Conservation (phyloP, 2,329 filamentous ascomycete species). For the Penicillium sp. region DNA sequence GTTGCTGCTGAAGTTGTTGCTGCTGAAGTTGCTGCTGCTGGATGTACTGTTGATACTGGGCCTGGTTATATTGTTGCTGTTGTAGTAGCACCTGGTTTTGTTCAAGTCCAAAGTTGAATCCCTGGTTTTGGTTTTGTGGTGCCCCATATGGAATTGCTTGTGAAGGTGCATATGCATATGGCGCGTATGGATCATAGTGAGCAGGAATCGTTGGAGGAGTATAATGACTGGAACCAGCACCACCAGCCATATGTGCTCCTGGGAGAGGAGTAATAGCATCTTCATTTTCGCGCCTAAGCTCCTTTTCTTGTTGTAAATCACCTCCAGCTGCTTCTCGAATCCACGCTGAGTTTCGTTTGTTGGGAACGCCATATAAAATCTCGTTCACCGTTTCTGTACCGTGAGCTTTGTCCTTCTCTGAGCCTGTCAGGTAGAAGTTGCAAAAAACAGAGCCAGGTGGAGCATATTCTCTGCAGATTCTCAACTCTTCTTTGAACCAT, state of each 20-base stretch:
- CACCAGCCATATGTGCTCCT: slow-evolving; percentile 36
- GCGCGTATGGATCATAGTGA: slow-evolving; percentile 18
- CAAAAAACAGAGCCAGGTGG: slow-evolving; percentile 85
- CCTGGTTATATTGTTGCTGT: slow-evolving; percentile 15
- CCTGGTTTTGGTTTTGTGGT: slow-evolving; percentile 4
- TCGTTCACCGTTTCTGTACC: slow-evolving; percentile 65
- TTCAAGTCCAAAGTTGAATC: slow-evolving; percentile 16
- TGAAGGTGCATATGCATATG: slow-evolving; percentile 18
- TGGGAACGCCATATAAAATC: slow-evolving; percentile 80
- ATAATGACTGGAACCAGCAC: slow-evolving; percentile 12
- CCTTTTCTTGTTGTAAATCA: slow-evolving; percentile 71
- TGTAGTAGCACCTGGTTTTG: slow-evolving; percentile 14
- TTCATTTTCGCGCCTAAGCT: slow-evolving; percentile 76
- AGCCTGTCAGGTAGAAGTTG: slow-evolving; percentile 88
- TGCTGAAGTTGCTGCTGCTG: slow-evolving; percentile 3
- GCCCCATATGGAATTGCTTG: slow-evolving; percentile 1
- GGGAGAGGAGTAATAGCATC: slow-evolving; percentile 81
- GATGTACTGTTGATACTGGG: slow-evolving; percentile 13
- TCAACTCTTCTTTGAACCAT: slow-evolving; percentile 93
- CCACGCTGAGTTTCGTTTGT: slow-evolving; percentile 78
- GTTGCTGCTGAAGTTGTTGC: slow-evolving; percentile 1
- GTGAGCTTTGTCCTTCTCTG: slow-evolving; percentile 43
- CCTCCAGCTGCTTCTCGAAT: slow-evolving; percentile 78
- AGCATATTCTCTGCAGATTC: slow-evolving; percentile 85
- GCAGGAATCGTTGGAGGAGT: slow-evolving; percentile 12